Base-by-base conservation (phyloP, 768 basidiomycete genomes). In the Scleroderma citrinum region DNA sequence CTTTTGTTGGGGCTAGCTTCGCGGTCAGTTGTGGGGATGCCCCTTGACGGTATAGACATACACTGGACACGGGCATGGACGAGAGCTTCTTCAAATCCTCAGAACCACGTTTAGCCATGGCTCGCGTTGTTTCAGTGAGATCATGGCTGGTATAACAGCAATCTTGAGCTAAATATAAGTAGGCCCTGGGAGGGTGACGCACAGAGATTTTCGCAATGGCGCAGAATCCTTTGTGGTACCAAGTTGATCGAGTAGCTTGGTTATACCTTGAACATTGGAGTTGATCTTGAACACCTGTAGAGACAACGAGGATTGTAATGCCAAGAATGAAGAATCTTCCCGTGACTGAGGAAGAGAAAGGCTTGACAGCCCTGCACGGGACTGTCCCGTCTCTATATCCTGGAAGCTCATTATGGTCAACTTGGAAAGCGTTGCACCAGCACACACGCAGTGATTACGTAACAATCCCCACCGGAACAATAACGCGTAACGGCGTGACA, bases 211-310 rank as follows among this genome's bases (percentile, higher is more conserved):
- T 57, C 95, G 76, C 46, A 98, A 69, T 2, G 73, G 66, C 1
- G 85, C 80, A 16, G 85, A 90, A 65, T 98, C 94, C 59, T 82
- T 82, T 29, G 71, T 71, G 0, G 87, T 91, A 4, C 95, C 95
- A 1, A 99, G 78, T 66, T 94, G 89, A 62, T 98, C 93, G n/a
- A 98, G 91, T n/a, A 93, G 77, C 69, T 90, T 91, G 58, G 92
- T 68, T 43, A 99, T 94, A 14, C 90, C 95, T 61, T 95, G 91
- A 3, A 97, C 92, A 69, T 99, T 99, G 50, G 90, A 81, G 60
- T 95, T 94, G 73, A 98, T 92, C 80, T 98, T 98, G 85, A 98
- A 97, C 50, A 95, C 91, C 66, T 98, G 94, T 6, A 98, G 76
- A 1, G 87, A 87, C 51, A 92, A 68, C 13, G 89, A 89, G 3